phyloP scores from a whole-genome alignment of 192 early-diverging fungal genomes.

The Glomus cerebriforme region DNA sequence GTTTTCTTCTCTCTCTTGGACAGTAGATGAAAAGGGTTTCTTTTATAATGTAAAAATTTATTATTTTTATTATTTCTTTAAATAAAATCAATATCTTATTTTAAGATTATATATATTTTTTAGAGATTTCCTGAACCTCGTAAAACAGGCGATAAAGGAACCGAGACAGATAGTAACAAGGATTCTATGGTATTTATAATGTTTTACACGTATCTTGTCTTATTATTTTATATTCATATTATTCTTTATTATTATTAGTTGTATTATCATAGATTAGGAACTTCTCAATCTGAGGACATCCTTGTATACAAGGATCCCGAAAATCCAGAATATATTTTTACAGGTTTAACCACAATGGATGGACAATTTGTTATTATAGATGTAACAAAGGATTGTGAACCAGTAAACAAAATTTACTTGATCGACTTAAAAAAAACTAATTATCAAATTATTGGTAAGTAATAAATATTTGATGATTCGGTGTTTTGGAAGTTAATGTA shows the following conservation, averaged over 20 bases:
- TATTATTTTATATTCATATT: background rate
- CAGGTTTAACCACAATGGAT: constrained; percentile 49
- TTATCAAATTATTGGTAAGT: constrained; percentile 21
- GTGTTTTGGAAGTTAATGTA: background rate
- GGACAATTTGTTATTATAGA: constrained; percentile 61
- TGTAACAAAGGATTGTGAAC: constrained; percentile 49
- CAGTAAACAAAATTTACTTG: constrained; percentile 48
- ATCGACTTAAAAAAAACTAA: constrained; percentile 38
- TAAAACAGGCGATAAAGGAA: constrained; percentile 52
- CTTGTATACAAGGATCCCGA: constrained; percentile 53
- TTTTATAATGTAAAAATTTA: constrained; percentile 54
- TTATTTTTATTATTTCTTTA: background rate
- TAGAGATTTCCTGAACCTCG: constrained; percentile 48
- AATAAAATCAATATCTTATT: background rate
- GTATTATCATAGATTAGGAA: constrained; percentile 61
- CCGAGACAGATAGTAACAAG: constrained; percentile 56
- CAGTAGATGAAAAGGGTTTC: constrained; percentile 72
- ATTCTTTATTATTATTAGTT: constrained; percentile 19
- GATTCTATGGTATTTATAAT: constrained; percentile 40
- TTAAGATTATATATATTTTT: too few species aligned
- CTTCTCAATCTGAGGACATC: constrained; percentile 60
- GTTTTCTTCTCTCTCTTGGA: constrained; percentile 58
- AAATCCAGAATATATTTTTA: constrained; percentile 47
- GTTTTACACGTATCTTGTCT: background rate
- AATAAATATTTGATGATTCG: background rate